Evolutionary conservation across 345 rosid species (phyloP), one percentile per base, ranked within the genome.

Genomic region (Citrus reticulata): DNA sequence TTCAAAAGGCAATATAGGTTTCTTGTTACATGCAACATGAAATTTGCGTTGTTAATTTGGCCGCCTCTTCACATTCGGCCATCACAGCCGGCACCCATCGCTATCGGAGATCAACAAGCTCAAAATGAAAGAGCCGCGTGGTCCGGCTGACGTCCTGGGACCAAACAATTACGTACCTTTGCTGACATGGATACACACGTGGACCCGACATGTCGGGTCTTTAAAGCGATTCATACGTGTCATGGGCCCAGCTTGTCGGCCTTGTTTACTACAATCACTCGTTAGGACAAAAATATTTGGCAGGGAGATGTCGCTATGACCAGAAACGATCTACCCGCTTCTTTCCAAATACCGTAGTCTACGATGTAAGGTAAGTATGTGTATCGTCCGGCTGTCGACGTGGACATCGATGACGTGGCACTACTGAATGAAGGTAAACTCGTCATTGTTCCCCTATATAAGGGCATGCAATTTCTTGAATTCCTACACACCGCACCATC

Each of bases 151-250:
- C 82, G 80, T 35, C 11, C 4, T 13, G 0, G 22, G 20, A 32
- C 68, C 51, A 75, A 64, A 81, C 83, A 76, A 77, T 40, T 37
- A 13, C 51, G 35, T 34, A 34, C 49, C 24, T 7, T 7, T n/a
- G 85, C 84, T 88, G 86, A 86, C 84, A 79, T 86, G 94, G 90
- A 85, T 68, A 29, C 27, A 87, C 91, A 87, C 60, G 76, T 83
- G 79, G 91, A 51, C 78, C 97, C 91, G 11, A 0, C 6, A 9
- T 87, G 97, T 83, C 82, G 82, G 86, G 7, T 13, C 2, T n/a
- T 7, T 17, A 14, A 16, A 14, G 62, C 37, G 49, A 77, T 25
- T 35, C 69, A 77, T 77, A 81, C 85, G 86, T 89, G 86, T 77
- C 22, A 2, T 69, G 79, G 89, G 83, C 76, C 88, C 86, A 69